phyloP scores from a whole-genome alignment of 2,329 filamentous ascomycete species.

The Alternaria postmessia region DNA sequence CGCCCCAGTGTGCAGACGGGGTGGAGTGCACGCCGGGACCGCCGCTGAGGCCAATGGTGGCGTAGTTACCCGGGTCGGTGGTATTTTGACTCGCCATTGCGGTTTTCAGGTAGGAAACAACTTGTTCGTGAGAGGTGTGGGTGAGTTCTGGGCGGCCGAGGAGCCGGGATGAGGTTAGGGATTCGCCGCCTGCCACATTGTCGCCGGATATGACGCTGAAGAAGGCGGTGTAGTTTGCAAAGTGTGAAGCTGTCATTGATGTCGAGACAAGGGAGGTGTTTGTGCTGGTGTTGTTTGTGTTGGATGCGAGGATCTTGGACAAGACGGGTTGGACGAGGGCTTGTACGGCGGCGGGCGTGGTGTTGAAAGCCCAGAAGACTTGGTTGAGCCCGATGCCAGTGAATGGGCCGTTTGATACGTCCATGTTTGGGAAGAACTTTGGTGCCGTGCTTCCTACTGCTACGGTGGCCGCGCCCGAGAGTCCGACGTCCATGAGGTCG shows the following conservation, averaged over 20 bases:
- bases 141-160: conserved; percentile 35
- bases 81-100: conserved; percentile 25
- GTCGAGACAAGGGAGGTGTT: neutral
- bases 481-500: neutral
- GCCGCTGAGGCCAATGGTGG: conserved; percentile 37
- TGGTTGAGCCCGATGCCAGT: conserved; percentile 24
- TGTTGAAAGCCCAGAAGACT: conserved; percentile 36
- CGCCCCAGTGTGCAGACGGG: conserved; percentile 27
- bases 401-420: neutral
- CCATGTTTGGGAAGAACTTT: neutral
- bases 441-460: neutral
- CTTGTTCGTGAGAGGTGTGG: conserved; percentile 5
- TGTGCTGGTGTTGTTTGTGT: neutral
- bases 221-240: conserved; percentile 20
- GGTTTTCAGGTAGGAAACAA: conserved; percentile 18
- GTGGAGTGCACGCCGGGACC: conserved; percentile 39
- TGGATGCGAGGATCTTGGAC: conserved; percentile 1
- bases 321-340: conserved; percentile 17
- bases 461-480: neutral
- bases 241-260: neutral
- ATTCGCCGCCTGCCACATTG: conserved; percentile 30
- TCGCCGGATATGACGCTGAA: conserved; percentile 31
- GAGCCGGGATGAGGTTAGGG: conserved; percentile 39
- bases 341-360: conserved; percentile 20
- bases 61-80: conserved; percentile 28